Conservation (phyloP, 1,284 basidiomycete genomes). For the Rhodotorula sp. region DNA sequence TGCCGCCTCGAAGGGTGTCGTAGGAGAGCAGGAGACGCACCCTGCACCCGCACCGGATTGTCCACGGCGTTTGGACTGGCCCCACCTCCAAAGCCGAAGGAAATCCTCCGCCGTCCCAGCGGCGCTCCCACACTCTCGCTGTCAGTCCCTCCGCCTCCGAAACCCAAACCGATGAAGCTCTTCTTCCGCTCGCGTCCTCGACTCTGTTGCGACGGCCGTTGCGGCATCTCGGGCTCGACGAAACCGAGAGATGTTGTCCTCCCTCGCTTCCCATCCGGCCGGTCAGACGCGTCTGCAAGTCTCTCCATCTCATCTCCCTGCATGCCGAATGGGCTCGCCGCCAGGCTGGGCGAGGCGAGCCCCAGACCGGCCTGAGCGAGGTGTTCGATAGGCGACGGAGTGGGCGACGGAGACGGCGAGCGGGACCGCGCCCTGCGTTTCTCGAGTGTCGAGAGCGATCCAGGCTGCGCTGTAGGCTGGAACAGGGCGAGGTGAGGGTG, state of each 20-base stretch:
- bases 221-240: slow-evolving; percentile 6
- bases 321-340: not conserved
- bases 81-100: not conserved
- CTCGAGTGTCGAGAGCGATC: not conserved
- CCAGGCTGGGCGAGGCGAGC: not conserved
- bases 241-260: not conserved
- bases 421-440: not conserved
- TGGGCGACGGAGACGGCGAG: not conserved
- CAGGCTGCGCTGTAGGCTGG: not conserved
- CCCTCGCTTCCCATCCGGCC: not conserved
- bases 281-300: slow-evolving; percentile 1
- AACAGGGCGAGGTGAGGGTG: not conserved
- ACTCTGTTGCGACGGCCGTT: not conserved
- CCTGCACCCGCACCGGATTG: not conserved
- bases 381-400: not conserved
- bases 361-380: slow-evolving; percentile 5
- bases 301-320: slow-evolving; percentile 2
- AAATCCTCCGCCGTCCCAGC: not conserved
- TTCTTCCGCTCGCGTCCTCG: slow-evolving; percentile 14
- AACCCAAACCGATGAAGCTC: slow-evolving; percentile 26
- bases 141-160: slow-evolving; percentile 1
- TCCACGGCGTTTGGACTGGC: not conserved
- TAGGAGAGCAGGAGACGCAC: not conserved
- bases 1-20: not conserved
- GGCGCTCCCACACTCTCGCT: not conserved